A percentile compares a stretch with the other conserved stretches of the same genome.
Evolutionary conservation across 2,329 filamentous ascomycete species (phyloP).

Genomic region (Aspergillus clavatus): DNA sequence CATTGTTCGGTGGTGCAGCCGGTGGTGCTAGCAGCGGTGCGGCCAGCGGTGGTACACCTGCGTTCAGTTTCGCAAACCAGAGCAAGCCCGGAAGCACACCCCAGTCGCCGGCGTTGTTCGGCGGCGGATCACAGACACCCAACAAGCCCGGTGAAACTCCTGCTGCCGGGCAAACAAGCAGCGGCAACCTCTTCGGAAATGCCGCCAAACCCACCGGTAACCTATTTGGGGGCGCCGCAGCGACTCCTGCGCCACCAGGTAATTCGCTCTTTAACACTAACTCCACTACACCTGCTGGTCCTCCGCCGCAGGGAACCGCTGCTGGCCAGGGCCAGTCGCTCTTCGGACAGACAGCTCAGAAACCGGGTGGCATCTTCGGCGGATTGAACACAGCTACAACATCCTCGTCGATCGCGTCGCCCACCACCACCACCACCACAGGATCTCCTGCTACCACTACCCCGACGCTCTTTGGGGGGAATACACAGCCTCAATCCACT

Average conservation of each 20-base stretch:
- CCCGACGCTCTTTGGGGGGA: constrained; percentile 14
- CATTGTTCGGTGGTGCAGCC: constrained; percentile 26
- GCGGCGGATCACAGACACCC: constrained; percentile 31
- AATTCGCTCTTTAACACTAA: constrained; percentile 35
- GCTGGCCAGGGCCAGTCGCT: constrained; percentile 26
- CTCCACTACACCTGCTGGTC: constrained; percentile 49
- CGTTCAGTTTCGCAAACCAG: constrained; percentile 34
- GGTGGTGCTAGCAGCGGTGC: constrained; percentile 17
- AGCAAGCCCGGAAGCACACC: constrained; percentile 20
- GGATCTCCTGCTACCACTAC: constrained; percentile 21
- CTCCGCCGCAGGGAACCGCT: constrained; percentile 37
- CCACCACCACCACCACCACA: constrained; percentile 15
- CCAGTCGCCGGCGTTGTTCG: constrained; percentile 27
- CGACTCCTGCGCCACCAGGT: constrained; percentile 37
- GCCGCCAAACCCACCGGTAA: constrained; percentile 21
- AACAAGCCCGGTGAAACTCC: constrained; percentile 34
- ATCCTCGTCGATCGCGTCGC: constrained; percentile 16
- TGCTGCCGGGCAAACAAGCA: constrained; percentile 28
- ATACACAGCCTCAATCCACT: constrained; percentile 27
- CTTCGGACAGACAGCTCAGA: constrained; percentile 24
- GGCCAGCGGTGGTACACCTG: constrained; percentile 18
- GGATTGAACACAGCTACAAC: constrained; percentile 22
- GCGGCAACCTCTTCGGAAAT: constrained; percentile 32
- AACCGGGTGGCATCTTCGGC: constrained; percentile 27
- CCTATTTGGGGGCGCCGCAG: constrained; percentile 32